Evolutionary conservation across 805 yeast genomes (phyloP).

Genomic region (Ogataea zsoltii): DNA sequence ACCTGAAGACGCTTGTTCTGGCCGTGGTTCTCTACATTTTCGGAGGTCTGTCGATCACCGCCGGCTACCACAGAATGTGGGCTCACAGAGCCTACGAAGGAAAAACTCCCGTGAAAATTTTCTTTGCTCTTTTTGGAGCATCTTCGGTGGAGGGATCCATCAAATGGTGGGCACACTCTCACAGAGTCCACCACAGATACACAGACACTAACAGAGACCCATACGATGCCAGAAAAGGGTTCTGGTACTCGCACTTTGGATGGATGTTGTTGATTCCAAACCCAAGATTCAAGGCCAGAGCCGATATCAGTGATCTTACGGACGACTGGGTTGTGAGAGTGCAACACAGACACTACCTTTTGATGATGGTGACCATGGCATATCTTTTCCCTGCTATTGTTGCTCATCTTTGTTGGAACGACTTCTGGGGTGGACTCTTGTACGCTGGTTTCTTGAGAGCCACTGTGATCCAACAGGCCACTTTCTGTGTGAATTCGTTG

Average conservation of each 20-base stretch:
- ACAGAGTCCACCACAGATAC: constrained; percentile 83
- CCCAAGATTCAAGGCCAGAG: constrained; percentile 79
- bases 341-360: constrained; percentile 77
- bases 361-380: constrained; percentile 60
- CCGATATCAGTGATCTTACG: constrained; percentile 76
- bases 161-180: constrained; percentile 89
- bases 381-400: constrained; percentile 61
- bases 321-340: constrained; percentile 77
- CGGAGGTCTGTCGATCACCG: constrained; percentile 77
- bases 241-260: constrained; percentile 83
- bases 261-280: constrained; percentile 84
- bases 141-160: constrained; percentile 83
- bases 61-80: constrained; percentile 82
- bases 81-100: constrained; percentile 75
- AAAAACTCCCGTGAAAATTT: constrained; percentile 56
- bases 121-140: constrained; percentile 78
- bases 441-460: constrained; percentile 75
- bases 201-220: constrained; percentile 85
- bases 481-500: constrained; percentile 82
- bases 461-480: constrained; percentile 76
- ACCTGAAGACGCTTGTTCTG: constrained; percentile 45
- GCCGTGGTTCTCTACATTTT: constrained; percentile 53
- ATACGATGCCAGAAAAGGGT: constrained; percentile 80
- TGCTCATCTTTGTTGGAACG: constrained; percentile 58
- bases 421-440: constrained; percentile 70